Base-by-base conservation (phyloP, 306 rosid species). In the Sophora flavescens region DNA sequence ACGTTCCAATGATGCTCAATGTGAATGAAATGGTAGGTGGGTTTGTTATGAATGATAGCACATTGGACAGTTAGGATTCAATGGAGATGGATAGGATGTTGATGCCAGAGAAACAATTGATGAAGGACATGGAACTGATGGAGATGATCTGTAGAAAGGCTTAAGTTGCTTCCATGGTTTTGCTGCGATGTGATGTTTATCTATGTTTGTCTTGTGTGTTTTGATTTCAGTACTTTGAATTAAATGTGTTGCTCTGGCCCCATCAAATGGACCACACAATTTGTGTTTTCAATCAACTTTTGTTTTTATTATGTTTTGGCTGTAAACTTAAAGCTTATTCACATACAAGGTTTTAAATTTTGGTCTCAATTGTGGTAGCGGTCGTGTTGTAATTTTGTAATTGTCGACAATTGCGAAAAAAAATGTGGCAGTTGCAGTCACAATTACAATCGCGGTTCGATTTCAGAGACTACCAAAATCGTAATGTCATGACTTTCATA, bases 31-130 rank as follows among this genome's bases (percentile, higher is more conserved):
- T 57, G 1, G 42, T 5, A 4, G 48, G 8, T 16, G 53, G 52
- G 18, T 60, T 45, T 56, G n/a, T 42, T 62, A 53, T 72, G 41
- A 82, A 16, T 8, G 71, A 60, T 6, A 44, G 38, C 11, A 1
- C n/a, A 1, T 32, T 63, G 41, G 82, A 68, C 13, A 70, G 63
- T 33, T 82, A 74, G 63, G 57, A 76, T 78, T 70, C 83, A 3
- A 32, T 63, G 58, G 82, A 78, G 35, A 52, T 78, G 59, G 36
- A 30, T 7, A 44, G 14, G 15, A 5, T 56, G 8, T 13, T n/a
- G n/a, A n/a, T 11, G 1, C 76, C 62, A 0, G 88, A 77, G 47
- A 64, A 15, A 18, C 60, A 65, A 8, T 72, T 74, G 83, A 78
- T 68, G 60, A 64, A 79, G 33, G 81, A 62, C 17, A 64, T 62